Percentiles rank a stretch among this genome's conserved stretches.
These are phyloP conservation scores for Oryza officinalis DNA, from an alignment of 176 grass and related monocot genomes.

Conservation along the genomic window DNA sequence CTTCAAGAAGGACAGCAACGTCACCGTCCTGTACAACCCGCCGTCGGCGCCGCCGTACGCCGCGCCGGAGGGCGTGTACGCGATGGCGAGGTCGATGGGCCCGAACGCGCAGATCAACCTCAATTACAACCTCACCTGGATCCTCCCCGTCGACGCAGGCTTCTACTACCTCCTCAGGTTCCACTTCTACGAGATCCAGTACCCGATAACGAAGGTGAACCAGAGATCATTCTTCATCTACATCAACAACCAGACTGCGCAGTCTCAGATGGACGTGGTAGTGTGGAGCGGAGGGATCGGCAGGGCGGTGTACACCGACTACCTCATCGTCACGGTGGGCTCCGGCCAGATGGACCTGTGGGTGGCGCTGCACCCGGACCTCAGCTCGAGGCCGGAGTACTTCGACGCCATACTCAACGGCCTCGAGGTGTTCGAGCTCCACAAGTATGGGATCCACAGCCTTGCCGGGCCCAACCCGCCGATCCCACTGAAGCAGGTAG, in stretches of 20 bases:
- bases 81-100: constrained; percentile 54
- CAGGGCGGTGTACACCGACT: constrained; percentile 29
- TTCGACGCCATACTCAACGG: constrained; percentile 55
- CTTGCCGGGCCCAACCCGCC: constrained; percentile 36
- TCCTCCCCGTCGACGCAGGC: constrained; percentile 39
- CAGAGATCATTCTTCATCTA: constrained; percentile 46
- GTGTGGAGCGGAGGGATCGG: constrained; percentile 5
- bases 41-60: not conserved
- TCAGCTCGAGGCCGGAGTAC: not conserved
- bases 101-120: constrained; percentile 15
- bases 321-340: constrained; percentile 9
- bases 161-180: constrained; percentile 51
- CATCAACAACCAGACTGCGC: constrained; percentile 52
- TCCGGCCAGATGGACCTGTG: constrained; percentile 42
- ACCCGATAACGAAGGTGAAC: constrained; percentile 31
- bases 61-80: constrained; percentile 46
- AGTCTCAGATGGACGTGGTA: constrained; percentile 25
- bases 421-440: constrained; percentile 58
- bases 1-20: constrained; percentile 35
- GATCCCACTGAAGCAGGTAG: not conserved
- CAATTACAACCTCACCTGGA: constrained; percentile 62
- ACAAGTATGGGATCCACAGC: constrained; percentile 19
- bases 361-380: constrained; percentile 51
- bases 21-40: constrained; percentile 35
- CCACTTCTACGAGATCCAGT: constrained; percentile 67